Percentiles rank a stretch among this genome's conserved stretches.
Evolutionary conservation across 1,284 basidiomycete genomes (phyloP).

Genomic region (Peniophora sp.): DNA sequence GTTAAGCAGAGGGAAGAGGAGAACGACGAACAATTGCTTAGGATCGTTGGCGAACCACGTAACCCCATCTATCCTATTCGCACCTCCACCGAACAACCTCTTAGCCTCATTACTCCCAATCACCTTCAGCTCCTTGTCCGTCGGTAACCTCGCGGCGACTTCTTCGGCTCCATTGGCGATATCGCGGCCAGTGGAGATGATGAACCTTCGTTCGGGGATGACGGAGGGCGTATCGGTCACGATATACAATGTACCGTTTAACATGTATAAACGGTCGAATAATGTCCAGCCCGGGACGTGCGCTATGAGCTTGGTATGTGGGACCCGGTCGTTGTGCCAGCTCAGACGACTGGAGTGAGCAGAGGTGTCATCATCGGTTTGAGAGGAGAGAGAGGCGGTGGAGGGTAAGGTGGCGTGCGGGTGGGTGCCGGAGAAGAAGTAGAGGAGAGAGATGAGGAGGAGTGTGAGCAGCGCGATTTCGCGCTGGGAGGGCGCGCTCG

Average conservation of each 20-base stretch:
- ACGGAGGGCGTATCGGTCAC: constrained; percentile 49
- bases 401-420: constrained; percentile 8
- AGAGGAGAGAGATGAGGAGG: constrained; percentile 38
- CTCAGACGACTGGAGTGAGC: constrained; percentile 15
- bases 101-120: constrained; percentile 65
- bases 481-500: constrained; percentile 24
- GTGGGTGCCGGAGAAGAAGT: constrained; percentile 22
- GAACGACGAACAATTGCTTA: constrained; percentile 61
- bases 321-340: constrained; percentile 33
- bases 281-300: constrained; percentile 78
- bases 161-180: constrained; percentile 41
- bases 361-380: constrained; percentile 17
- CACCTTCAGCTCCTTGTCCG: constrained; percentile 71
- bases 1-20: too few species aligned
- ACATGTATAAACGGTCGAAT: constrained; percentile 70
- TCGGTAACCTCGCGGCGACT: constrained; percentile 47
- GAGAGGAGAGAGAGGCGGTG: constrained; percentile 11
- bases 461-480: constrained; percentile 41
- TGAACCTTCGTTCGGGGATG: constrained; percentile 45
- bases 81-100: constrained; percentile 57
- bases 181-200: constrained; percentile 48
- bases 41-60: constrained; percentile 79
- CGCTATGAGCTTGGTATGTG: constrained; percentile 49
- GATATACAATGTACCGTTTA: constrained; percentile 72
- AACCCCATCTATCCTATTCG: constrained; percentile 56